These are phyloP conservation scores for Infundibulicybe gibba DNA, from an alignment of 768 basidiomycete species.

Conservation along the genomic window DNA sequence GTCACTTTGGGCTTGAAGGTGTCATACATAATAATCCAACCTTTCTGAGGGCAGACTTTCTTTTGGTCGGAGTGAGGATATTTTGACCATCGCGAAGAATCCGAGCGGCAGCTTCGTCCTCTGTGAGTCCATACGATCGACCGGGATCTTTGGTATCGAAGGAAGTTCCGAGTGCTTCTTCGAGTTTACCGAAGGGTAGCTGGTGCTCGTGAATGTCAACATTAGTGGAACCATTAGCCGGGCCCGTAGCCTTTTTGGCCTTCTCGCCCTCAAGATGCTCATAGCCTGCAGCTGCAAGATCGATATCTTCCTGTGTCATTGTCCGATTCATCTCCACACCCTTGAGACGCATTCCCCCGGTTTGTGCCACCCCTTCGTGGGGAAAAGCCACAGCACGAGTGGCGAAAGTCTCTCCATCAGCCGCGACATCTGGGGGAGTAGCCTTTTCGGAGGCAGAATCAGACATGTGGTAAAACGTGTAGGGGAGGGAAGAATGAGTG, in stretches of 20 bases:
- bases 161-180: constrained; percentile 38
- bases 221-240: constrained; percentile 25
- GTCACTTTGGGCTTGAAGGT: no score
- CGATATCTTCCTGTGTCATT: constrained; percentile 63
- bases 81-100: constrained; percentile 59
- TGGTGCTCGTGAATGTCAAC: constrained; percentile 61
- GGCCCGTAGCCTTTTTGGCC: constrained; percentile 21
- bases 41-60: constrained; percentile 63
- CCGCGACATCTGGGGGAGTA: constrained; percentile 12
- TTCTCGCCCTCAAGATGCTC: constrained; percentile 53
- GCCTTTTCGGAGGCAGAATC: constrained; percentile 6
- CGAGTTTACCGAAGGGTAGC: constrained; percentile 37
- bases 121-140: constrained; percentile 45
- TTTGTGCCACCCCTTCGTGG: constrained; percentile 25
- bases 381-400: constrained; percentile 51
- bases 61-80: constrained; percentile 62
- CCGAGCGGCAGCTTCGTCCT: constrained; percentile 48
- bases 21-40: constrained; percentile 23
- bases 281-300: constrained; percentile 67
- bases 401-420: constrained; percentile 26
- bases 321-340: constrained; percentile 60
- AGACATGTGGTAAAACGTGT: constrained; percentile 14
- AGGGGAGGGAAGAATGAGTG: constrained; percentile 4
- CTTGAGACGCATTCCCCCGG: constrained; percentile 34
- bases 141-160: constrained; percentile 52